These are phyloP conservation scores for Ophiocordyceps robertsii DNA, from an alignment of 2,329 filamentous ascomycete genomes.

Conservation along the genomic window DNA sequence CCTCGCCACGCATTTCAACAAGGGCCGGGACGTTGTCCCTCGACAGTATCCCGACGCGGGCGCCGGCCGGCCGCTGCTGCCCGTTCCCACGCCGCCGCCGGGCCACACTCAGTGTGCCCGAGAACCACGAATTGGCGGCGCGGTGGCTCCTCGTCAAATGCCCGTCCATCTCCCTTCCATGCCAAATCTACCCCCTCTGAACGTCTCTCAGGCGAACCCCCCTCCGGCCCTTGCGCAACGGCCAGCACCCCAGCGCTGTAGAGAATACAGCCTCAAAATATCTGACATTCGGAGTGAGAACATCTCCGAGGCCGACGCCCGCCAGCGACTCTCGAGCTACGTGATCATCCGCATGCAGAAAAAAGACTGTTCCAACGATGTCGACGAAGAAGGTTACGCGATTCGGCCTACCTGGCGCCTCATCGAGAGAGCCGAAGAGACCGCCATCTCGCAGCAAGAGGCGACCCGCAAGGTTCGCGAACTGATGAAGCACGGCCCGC, in stretches of 20 bases:
- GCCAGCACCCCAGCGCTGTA: slow-evolving; percentile 5
- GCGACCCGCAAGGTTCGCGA: slow-evolving; percentile 21
- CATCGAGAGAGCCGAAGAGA: slow-evolving; percentile 18
- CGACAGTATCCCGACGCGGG: too few relatives aligned
- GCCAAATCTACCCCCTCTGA: not conserved
- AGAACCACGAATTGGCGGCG: too few relatives aligned
- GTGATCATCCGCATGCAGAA: slow-evolving; percentile 28
- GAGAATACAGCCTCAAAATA: slow-evolving; percentile 8
- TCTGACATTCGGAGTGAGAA: slow-evolving; percentile 24
- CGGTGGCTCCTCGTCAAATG: too few relatives aligned
- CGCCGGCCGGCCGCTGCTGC: too few relatives aligned
- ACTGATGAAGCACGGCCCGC: slow-evolving; percentile 16
- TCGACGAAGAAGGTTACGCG: slow-evolving; percentile 22
- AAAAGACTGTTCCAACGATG: slow-evolving; percentile 13
- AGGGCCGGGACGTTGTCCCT: too few relatives aligned
- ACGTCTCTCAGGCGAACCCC: not conserved
- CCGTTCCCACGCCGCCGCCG: too few relatives aligned
- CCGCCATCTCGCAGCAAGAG: slow-evolving; percentile 22
- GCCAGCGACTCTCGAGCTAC: slow-evolving; percentile 25
- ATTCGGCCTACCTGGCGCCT: slow-evolving; percentile 26
- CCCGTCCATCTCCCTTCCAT: too few relatives aligned
- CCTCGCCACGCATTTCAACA: too few relatives aligned
- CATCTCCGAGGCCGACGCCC: slow-evolving; percentile 23
- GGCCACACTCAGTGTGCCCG: too few relatives aligned
- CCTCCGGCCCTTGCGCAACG: not conserved